Evolutionary conservation across 192 early-diverging fungal species (phyloP).

Genomic region (Linnemannia hyalina): DNA sequence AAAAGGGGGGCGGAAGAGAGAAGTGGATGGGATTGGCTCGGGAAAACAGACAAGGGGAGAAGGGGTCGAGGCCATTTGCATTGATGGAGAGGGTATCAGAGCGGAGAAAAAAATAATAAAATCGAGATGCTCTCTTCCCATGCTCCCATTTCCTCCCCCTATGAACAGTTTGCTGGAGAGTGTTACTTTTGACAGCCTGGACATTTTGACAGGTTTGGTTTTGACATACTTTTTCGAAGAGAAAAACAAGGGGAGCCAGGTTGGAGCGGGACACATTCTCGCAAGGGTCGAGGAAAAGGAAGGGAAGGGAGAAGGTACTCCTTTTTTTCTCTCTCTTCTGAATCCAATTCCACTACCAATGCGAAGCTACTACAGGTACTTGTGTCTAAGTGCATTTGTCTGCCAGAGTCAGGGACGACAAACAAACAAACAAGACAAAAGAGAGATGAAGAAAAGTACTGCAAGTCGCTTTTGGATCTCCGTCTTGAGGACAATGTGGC

Average conservation of each 20-base stretch:
- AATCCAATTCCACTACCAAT: neutral
- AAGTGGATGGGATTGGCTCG: neutral
- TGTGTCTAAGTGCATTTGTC: neutral
- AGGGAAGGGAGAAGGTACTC: neutral
- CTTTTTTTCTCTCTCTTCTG: neutral
- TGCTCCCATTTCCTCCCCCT: too few relatives aligned
- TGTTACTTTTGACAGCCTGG: neutral
- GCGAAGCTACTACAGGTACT: neutral
- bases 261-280: neutral
- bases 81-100: neutral
- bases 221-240: neutral
- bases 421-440: neutral
- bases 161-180: too few relatives aligned
- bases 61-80: neutral
- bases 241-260: neutral
- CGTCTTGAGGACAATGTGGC: neutral
- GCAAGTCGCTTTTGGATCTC: neutral
- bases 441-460: neutral
- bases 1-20: neutral
- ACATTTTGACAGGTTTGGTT: neutral
- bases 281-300: neutral
- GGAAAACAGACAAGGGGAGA: neutral
- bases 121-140: neutral
- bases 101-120: neutral
- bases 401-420: neutral